Evolutionary conservation across 805 yeast genomes (phyloP).

Genomic region (Hanseniaspora pseudoguilliermondii): DNA sequence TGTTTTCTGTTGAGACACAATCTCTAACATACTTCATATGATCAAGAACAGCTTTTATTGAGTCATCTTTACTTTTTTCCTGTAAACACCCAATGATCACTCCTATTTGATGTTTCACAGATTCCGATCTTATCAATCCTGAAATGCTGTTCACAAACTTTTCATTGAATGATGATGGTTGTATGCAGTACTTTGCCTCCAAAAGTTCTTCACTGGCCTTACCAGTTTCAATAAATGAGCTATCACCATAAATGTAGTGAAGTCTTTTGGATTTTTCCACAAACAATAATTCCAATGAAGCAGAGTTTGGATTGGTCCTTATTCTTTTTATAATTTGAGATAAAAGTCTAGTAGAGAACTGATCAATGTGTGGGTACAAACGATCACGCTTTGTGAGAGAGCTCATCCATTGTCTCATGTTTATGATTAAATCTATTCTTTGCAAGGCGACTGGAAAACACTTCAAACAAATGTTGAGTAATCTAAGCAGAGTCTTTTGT

Average conservation of each 20-base stretch:
- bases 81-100: constrained; percentile 25
- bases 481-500: constrained; percentile 52
- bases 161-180: constrained; percentile 20
- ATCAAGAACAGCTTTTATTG: constrained; percentile 17
- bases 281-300: constrained; percentile 52
- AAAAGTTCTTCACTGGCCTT: not conserved
- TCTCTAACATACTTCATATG: constrained; percentile 16
- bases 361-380: constrained; percentile 48
- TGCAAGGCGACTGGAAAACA: constrained; percentile 40
- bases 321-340: constrained; percentile 39
- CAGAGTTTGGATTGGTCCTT: constrained; percentile 38
- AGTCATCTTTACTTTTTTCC: constrained; percentile 23
- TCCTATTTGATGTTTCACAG: constrained; percentile 23
- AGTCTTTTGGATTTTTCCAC: constrained; percentile 38
- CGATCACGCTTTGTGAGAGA: constrained; percentile 36
- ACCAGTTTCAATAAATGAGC: not conserved
- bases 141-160: constrained; percentile 18
- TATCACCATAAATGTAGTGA: constrained; percentile 4
- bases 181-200: constrained; percentile 14
- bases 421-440: constrained; percentile 59
- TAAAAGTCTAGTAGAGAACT: constrained; percentile 55
- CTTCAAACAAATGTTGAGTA: constrained; percentile 56
- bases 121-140: constrained; percentile 17
- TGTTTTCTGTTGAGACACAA: not conserved
- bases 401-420: constrained; percentile 39